Evolutionary conservation across 2,329 filamentous ascomycete species (phyloP), one percentile per base, ranked within the genome.

Genomic region (Venturiaceae sp.): DNA sequence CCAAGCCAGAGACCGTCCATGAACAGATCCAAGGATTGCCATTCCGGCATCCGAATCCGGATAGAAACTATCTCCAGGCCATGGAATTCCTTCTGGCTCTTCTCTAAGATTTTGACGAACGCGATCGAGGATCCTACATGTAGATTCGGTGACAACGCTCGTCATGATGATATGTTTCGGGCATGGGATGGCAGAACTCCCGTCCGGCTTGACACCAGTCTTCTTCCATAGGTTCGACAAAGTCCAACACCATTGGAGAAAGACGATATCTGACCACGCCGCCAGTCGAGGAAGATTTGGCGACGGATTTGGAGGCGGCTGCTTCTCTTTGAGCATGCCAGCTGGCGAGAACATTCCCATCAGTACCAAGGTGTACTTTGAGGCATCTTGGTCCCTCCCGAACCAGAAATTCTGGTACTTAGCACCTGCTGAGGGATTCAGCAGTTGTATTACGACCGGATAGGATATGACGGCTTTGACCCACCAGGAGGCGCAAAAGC

Each of bases 1-100:
- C 19, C 53, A 50, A 14, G 58, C 58, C 5, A 55, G 41, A 26
- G 58, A 55, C n/a, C 55, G 33, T 13, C 55, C 60, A 54, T 61
- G 50, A 1, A 36, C 46, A 16, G 37, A 44, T 7, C 32, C 54
- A 4, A 61, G 46, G 32, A 61, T 23, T 13, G 54, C 53, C n/a
- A 55, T 57, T 3, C 39, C 39, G 23, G 39, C 39, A 19, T 44
- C n/a, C 19, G 39, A 44, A 21, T 44, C 6, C 19, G 39, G n/a
- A 44, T 44, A 21, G 16, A 44, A 44, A 23, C 19, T 19, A 44
- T 26, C 41, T 13, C 41, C 41, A 46, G 21, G 39, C 39, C 39
- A 44, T 6, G n/a, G 2, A 44, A 23, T 21, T 6, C 16, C 19
- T 11, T 44, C 39, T 11, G 39, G 19, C 39, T 21, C 19, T 21